Percentiles rank a stretch among this genome's conserved stretches.
Conservation (phyloP, 2,329 filamentous ascomycete genomes). For the Monilinia vaccinii-corymbosi region DNA sequence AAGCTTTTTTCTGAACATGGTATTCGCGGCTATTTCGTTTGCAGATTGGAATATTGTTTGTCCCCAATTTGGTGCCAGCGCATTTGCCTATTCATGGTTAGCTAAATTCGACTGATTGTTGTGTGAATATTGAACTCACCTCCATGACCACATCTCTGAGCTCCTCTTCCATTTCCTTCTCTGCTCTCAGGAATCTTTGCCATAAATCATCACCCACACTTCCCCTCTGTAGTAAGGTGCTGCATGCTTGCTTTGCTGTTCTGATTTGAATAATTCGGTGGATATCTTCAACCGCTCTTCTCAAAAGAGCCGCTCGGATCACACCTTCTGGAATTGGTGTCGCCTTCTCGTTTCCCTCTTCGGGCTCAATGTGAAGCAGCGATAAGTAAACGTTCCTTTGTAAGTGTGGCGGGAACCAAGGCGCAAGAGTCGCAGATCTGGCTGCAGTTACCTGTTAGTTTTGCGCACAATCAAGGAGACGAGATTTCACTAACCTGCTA, state of each 20-base stretch:
- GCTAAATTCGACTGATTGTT: background rate
- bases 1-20: conserved; percentile 63
- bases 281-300: conserved; percentile 88
- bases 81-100: conserved; percentile 63
- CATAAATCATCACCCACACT: conserved; percentile 94
- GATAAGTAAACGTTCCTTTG: conserved; percentile 93
- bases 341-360: conserved; percentile 54
- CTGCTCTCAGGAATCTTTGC: conserved; percentile 82
- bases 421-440: conserved; percentile 75
- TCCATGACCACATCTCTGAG: conserved; percentile 88
- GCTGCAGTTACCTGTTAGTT: conserved; percentile 35
- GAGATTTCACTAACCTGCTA: conserved; percentile 55
- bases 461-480: background rate
- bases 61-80: conserved; percentile 80
- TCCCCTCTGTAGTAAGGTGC: conserved; percentile 73
- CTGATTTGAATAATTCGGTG: conserved; percentile 82
- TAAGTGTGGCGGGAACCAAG: conserved; percentile 88
- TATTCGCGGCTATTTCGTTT: conserved; percentile 89
- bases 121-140: conserved; percentile 42
- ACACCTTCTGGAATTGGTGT: conserved; percentile 63
- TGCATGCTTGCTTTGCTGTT: conserved; percentile 79
- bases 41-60: conserved; percentile 94
- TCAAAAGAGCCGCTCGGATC: conserved; percentile 77
- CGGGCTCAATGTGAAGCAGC: conserved; percentile 68
- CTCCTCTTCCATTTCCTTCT: conserved; percentile 97